A percentile compares a stretch with the other conserved stretches of the same genome.
phyloP scores from a whole-genome alignment of 805 yeast species.

The Starmerella floricola region DNA sequence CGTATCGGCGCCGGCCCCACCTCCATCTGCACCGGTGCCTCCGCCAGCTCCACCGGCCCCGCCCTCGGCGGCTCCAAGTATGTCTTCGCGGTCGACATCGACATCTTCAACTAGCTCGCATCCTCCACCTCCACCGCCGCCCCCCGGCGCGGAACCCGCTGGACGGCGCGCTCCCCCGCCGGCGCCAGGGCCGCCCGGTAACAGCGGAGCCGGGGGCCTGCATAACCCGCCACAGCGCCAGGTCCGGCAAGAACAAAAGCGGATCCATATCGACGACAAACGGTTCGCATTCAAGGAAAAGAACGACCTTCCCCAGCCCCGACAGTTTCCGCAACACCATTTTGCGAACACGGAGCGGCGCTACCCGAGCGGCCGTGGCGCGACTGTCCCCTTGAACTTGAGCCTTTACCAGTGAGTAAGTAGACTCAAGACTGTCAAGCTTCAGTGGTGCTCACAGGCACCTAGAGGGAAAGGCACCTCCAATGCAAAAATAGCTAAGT shows the following conservation, averaged over 20 bases:
- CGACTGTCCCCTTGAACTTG: slow-evolving; percentile 74
- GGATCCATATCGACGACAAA: slow-evolving; percentile 50
- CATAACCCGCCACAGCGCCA: slow-evolving; percentile 18
- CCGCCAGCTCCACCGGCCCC: slow-evolving; percentile 4
- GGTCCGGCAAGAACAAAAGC: slow-evolving; percentile 13
- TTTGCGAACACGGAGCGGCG: slow-evolving; percentile 63
- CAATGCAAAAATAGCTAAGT: neutral
- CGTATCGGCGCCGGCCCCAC: slow-evolving; percentile 18
- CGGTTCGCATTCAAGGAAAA: slow-evolving; percentile 60
- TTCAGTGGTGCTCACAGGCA: too few relatives aligned
- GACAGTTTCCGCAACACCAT: slow-evolving; percentile 32
- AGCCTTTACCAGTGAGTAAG: slow-evolving; percentile 26
- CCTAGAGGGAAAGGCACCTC: too few relatives aligned
- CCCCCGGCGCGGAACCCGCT: slow-evolving; percentile 8
- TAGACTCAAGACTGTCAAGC: too few relatives aligned
- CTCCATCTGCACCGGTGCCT: slow-evolving; percentile 5
- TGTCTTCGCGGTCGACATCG: too few relatives aligned
- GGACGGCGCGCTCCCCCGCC: slow-evolving; percentile 15
- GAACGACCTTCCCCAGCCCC: slow-evolving; percentile 72
- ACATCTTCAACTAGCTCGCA: slow-evolving; percentile 6
- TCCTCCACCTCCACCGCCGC: slow-evolving; percentile 20
- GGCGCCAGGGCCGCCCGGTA: slow-evolving; percentile 13
- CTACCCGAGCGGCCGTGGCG: slow-evolving; percentile 92
- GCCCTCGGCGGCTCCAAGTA: too few relatives aligned
- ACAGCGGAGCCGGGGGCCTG: slow-evolving; percentile 21